These are phyloP conservation scores for Xeromyces bisporus DNA, from an alignment of 495 filamentous ascomycete species.

Conservation along the genomic window DNA sequence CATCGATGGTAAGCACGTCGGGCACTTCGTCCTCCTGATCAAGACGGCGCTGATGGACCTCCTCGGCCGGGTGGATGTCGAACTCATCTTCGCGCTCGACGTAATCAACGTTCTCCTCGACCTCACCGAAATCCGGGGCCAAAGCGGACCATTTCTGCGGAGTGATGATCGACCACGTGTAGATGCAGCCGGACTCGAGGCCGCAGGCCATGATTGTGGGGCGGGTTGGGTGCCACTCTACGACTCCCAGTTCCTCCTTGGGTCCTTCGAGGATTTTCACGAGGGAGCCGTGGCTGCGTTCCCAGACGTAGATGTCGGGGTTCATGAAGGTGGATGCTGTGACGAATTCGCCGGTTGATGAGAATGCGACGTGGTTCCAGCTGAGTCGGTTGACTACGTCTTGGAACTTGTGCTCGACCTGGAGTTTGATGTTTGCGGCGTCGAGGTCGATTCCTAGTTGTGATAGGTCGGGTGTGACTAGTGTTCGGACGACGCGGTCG, in stretches of 20 bases:
- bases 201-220: constrained; percentile 81
- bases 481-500: constrained; percentile 81
- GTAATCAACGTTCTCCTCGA: constrained; percentile 97
- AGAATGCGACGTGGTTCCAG: constrained; percentile 94
- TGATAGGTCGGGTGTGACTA: constrained; percentile 52
- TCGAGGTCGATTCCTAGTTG: constrained; percentile 30
- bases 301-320: constrained; percentile 97
- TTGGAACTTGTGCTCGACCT: constrained; percentile 95
- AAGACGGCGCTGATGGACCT: constrained; percentile 77
- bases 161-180: constrained; percentile 82
- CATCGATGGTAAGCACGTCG: constrained; percentile 66
- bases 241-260: constrained; percentile 82
- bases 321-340: constrained; percentile 92
- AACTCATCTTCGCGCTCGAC: constrained; percentile 93
- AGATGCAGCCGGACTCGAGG: constrained; percentile 72
- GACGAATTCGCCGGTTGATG: constrained; percentile 71
- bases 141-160: constrained; percentile 94
- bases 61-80: constrained; percentile 88
- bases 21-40: constrained; percentile 81
- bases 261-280: constrained; percentile 93
- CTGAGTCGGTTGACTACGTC: constrained; percentile 86
- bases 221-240: constrained; percentile 93
- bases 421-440: constrained; percentile 47
- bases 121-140: constrained; percentile 90
- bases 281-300: constrained; percentile 78